Evolutionary conservation across 495 filamentous ascomycete genomes (phyloP).

Genomic region (Penicillium simplicissimum): DNA sequence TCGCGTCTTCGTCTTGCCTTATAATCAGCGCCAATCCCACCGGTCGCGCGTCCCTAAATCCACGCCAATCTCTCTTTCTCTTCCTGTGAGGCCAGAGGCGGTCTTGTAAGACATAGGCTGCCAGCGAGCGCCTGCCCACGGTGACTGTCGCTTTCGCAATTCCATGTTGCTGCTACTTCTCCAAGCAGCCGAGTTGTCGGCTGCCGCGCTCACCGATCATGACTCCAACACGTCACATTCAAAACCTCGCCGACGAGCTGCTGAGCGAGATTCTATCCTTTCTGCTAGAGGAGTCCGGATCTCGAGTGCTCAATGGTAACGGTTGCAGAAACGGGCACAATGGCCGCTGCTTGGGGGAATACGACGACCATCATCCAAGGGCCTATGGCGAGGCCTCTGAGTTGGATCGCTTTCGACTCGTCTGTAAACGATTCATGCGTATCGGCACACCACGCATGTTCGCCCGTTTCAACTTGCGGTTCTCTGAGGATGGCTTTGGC

Average conservation of each 20-base stretch:
- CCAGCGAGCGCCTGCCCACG: background rate
- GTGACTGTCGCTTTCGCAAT: constrained; percentile 16
- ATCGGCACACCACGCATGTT: constrained; percentile 63
- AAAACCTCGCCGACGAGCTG: constrained; percentile 60
- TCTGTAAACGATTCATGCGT: constrained; percentile 62
- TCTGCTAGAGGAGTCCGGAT: constrained; percentile 27
- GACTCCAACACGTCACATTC: constrained; percentile 43
- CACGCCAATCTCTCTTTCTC: constrained; percentile 7
- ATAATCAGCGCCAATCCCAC: constrained; percentile 1
- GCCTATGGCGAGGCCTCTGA: constrained; percentile 38
- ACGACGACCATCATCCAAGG: background rate
- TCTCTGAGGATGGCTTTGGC: constrained; percentile 58
- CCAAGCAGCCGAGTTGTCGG: constrained; percentile 41
- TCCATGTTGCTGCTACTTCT: constrained; percentile 44
- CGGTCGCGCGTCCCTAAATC: background rate
- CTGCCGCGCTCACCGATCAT: constrained; percentile 42
- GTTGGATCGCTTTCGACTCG: constrained; percentile 54
- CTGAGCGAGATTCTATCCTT: constrained; percentile 54
- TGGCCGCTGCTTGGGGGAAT: background rate
- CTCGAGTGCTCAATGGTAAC: constrained; percentile 8
- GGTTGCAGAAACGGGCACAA: constrained; percentile 9
- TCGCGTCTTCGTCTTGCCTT: background rate
- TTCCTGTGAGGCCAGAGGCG: constrained; percentile 9
- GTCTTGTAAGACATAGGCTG: constrained; percentile 14
- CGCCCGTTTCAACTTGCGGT: constrained; percentile 59